Evolutionary conservation across 2,329 filamentous ascomycete genomes (phyloP), one percentile per base, ranked within the genome.

Genomic region (Onygenales sp.): DNA sequence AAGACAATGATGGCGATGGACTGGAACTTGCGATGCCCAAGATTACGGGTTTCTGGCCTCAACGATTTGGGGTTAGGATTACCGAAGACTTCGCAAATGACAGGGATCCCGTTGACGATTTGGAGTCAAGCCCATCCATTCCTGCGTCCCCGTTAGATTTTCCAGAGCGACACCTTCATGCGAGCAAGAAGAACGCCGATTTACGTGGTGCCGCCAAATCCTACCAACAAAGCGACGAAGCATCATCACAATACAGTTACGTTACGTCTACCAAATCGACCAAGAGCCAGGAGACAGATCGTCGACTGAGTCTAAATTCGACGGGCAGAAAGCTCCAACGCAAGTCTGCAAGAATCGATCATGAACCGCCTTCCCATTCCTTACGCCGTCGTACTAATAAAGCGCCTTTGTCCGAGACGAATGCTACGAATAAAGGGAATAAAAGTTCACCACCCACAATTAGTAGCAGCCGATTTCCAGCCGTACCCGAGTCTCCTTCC

Each of bases 121-220:
- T 50, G 9, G 37, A 47, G n/a, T 27, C 51, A 13, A 31, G 36
- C n/a, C 13, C 11, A n/a, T 39, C 46, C 33, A 33, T 32, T 9
- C 36, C 13, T 14, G 27, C 13, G 13, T 40, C 34, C 40, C 47
- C 47, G 10, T 7, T 36, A 2, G 37, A 51, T 53, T 13, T 33
- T 13, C 49, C 51, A 3, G 53, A 32, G 13, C 54, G 42, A 36
- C 54, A 52, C 13, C 56, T 59, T 49, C 58, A 58, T 51, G 49
- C 55, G 5, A 50, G 54, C 11, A 56, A 53, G 37, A 59, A 57
- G 32, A 52, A 57, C 49, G 31, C 27, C 7, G 53, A 59, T 51
- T 51, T 59, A 44, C 56, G 58, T 9, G 54, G 54, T 10, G 48
- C 52, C 13, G 58, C 58, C 9, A 53, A 40, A 8, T 40, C 45